phyloP scores from a whole-genome alignment of 2,329 filamentous ascomycete genomes.

The Fonsecaea pedrosoi region DNA sequence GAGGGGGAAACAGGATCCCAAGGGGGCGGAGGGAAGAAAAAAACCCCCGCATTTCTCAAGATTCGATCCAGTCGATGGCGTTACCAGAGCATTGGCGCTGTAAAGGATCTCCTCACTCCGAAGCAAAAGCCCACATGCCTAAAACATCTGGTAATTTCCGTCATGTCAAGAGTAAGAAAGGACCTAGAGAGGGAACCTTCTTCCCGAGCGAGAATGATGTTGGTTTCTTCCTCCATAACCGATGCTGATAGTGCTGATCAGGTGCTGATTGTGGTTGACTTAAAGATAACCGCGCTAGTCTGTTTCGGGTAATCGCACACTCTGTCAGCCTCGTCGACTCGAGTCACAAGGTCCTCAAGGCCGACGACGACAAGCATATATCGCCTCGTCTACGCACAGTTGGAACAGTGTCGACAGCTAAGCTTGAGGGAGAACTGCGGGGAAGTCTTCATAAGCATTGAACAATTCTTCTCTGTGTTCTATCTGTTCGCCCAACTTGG shows the following conservation, averaged over 20 bases:
- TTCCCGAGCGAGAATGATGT: not conserved
- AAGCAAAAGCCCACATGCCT: not conserved
- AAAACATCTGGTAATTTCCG: not conserved
- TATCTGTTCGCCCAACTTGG: not conserved
- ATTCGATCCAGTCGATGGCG: not conserved
- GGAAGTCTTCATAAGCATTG: too few species aligned
- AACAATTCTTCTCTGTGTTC: not conserved
- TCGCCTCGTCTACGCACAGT: not conserved
- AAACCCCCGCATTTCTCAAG: not conserved
- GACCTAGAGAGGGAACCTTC: not conserved
- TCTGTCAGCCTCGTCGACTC: constrained; percentile 27
- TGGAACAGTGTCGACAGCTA: not conserved
- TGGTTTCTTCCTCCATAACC: not conserved
- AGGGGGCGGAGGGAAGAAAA: not conserved
- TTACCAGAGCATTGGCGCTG: not conserved
- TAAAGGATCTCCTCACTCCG: not conserved
- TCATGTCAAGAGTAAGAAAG: not conserved
- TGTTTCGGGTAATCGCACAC: not conserved
- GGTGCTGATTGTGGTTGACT: not conserved
- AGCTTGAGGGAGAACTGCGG: not conserved
- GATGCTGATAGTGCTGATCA: not conserved
- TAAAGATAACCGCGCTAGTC: not conserved
- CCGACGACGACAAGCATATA: not conserved
- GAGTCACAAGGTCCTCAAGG: not conserved
- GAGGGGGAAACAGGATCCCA: not conserved